Conservation (phyloP, 2,329 filamentous ascomycete species). For the Colletotrichum liaoningense region DNA sequence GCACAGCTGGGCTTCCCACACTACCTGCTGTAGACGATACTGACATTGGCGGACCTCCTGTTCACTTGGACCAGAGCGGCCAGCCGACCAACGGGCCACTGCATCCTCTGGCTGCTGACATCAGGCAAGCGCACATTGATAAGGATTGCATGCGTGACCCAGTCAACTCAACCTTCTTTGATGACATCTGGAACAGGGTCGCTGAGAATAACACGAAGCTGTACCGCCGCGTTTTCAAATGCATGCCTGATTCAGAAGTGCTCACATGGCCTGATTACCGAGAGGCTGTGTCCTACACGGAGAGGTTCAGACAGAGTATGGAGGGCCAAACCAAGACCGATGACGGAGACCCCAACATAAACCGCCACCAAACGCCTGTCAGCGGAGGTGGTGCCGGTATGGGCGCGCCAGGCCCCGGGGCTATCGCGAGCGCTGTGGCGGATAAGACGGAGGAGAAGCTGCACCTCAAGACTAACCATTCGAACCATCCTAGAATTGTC, state of each 20-base stretch:
- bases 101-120: constrained; percentile 72
- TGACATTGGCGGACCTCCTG: constrained; percentile 82
- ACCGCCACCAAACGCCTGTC: constrained; percentile 44
- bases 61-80: constrained; percentile 64
- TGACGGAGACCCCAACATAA: constrained; percentile 59
- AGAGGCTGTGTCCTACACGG: constrained; percentile 81
- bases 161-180: constrained; percentile 82
- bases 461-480: constrained; percentile 41
- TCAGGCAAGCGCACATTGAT: constrained; percentile 79
- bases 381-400: constrained; percentile 53
- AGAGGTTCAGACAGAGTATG: constrained; percentile 79
- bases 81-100: constrained; percentile 57
- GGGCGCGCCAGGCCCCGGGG: constrained; percentile 53
- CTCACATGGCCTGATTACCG: constrained; percentile 94
- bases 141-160: constrained; percentile 97
- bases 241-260: constrained; percentile 96
- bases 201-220: constrained; percentile 97
- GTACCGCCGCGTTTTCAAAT: constrained; percentile 92
- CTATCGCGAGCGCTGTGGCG: constrained; percentile 48
- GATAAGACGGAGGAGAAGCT: constrained; percentile 50
- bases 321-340: constrained; percentile 65
- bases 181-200: constrained; percentile 87
- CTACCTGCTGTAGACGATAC: constrained; percentile 80
- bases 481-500: constrained; percentile 44
- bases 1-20: constrained; percentile 76